Conservation (phyloP, 768 basidiomycete species). For the Strobilomyces confusus region DNA sequence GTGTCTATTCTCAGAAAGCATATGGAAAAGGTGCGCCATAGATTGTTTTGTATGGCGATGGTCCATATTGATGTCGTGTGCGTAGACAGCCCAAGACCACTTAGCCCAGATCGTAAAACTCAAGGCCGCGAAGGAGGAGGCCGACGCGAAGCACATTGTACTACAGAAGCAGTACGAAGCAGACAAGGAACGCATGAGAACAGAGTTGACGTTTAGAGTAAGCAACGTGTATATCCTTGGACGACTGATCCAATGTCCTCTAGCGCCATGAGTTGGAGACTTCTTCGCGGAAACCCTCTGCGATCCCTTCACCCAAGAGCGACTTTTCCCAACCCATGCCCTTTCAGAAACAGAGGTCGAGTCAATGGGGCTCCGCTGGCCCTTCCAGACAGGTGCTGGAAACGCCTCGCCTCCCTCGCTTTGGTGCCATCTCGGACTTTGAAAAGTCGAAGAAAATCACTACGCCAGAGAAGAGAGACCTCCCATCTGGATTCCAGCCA, state of each 20-base stretch:
- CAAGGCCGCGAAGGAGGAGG: conserved; percentile 57
- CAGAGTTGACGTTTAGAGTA: conserved; percentile 69
- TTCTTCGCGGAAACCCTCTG: conserved; percentile 45
- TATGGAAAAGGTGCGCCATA: conserved; percentile 56
- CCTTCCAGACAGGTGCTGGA: conserved; percentile 30
- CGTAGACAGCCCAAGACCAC: conserved; percentile 58
- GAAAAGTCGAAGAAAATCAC: conserved; percentile 18
- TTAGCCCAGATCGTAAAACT: conserved; percentile 52
- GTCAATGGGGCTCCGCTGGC: conserved; percentile 21
- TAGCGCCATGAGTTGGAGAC: conserved; percentile 71
- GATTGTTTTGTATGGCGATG: background rate
- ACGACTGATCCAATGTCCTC: conserved; percentile 13
- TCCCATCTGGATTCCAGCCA: conserved; percentile 26
- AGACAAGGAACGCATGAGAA: conserved; percentile 66
- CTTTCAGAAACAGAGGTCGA: conserved; percentile 39
- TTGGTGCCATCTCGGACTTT: conserved; percentile 26
- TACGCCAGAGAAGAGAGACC: conserved; percentile 15
- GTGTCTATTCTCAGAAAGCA: conserved; percentile 59
- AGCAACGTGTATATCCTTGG: conserved; percentile 12
- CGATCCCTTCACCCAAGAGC: conserved; percentile 43
- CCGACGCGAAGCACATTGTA: conserved; percentile 50
- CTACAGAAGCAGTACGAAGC: conserved; percentile 60
- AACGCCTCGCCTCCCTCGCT: conserved; percentile 38
- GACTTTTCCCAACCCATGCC: conserved; percentile 39
- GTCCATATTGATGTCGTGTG: background rate